Base-by-base conservation (phyloP, 306 rosid genomes). In the Pterocarpus macrocarpus region DNA sequence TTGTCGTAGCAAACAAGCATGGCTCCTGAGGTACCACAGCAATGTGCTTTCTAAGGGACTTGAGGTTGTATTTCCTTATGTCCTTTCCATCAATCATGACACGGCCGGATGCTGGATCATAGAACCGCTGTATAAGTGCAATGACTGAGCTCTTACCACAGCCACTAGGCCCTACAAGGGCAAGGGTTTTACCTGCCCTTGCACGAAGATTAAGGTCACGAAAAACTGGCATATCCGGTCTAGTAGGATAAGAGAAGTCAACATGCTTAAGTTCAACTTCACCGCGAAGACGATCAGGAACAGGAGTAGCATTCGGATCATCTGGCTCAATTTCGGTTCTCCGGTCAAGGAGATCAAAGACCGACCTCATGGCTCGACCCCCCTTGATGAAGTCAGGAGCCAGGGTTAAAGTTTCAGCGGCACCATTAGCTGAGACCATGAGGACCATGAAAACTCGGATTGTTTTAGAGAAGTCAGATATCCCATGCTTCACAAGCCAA, bases 371-470 rank as follows among this genome's bases (percentile, higher is more conserved):
- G 62, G 98, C 98, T 28, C 91, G 89, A 30, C 98, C 98, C 36
- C 98, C 97, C 88, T 94, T 94, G 69, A 92, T 90, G 81, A 94
- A 92, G 84, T 94, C 98, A 43, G 98, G 97, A 81, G 98, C 97
- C 50, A 94, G 75, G 59, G 97, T 94, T 35, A 92, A 83, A 39
- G 98, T 94, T 85, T 94, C 98, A 14, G 98, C 98, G 28, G 97
- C 97, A 10, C 97, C 97, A 59, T 92, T 94, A 45, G 97, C 98
- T 7, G 98, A 91, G 59, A 92, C 97, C 97, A 95, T 91, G 16
- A 92, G 95, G 72, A 95, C 95, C 97, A 92, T 89, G 79, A 95
- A 95, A 76, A 95, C 97, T 83, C 89, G 81, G 59, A 94, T 91
- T 34, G 98, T 83, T 75, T 90, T 94, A 0, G 98, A 94, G 94